Conservation (phyloP, 202 grass and related monocot species). For the Alloteropsis angusta region DNA sequence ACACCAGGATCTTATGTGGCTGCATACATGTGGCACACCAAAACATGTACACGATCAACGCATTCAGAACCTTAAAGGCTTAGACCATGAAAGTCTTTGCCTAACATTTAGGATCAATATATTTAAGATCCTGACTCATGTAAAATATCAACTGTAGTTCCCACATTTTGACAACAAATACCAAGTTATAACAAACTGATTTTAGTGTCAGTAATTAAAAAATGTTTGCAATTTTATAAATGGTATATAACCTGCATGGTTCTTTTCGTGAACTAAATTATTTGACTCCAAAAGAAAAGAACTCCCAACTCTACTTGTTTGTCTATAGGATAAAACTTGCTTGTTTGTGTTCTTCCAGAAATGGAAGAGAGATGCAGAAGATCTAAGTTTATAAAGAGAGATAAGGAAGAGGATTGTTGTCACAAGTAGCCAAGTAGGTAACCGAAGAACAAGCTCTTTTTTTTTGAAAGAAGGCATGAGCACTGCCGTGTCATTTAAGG, state of each 20-base stretch:
- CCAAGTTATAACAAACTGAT: not conserved
- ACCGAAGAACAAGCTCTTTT: not conserved
- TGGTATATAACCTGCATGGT: not conserved
- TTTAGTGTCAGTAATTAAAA: not conserved
- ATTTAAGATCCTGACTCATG: not conserved
- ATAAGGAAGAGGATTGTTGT: slow-evolving; percentile 20
- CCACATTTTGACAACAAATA: not conserved
- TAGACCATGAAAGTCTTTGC: not conserved
- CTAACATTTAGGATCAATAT: not conserved
- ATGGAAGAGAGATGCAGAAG: not conserved
- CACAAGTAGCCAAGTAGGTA: not conserved
- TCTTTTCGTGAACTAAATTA: not conserved
- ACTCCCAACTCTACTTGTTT: not conserved
- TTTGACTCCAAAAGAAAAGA: not conserved
- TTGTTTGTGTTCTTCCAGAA: not conserved
- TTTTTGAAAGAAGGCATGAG: too few relatives aligned
- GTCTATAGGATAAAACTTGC: not conserved
- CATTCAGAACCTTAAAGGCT: not conserved
- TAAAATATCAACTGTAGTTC: not conserved
- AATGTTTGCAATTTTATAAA: not conserved
- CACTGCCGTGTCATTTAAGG: too few relatives aligned
- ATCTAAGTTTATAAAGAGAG: not conserved
- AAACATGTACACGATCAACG: not conserved
- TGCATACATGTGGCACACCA: not conserved
- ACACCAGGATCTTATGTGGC: slow-evolving; percentile 27